Percentiles rank a stretch among this genome's conserved stretches.
These are phyloP conservation scores for Serendipita sp. DNA, from an alignment of 768 basidiomycete species.

Conservation along the genomic window DNA sequence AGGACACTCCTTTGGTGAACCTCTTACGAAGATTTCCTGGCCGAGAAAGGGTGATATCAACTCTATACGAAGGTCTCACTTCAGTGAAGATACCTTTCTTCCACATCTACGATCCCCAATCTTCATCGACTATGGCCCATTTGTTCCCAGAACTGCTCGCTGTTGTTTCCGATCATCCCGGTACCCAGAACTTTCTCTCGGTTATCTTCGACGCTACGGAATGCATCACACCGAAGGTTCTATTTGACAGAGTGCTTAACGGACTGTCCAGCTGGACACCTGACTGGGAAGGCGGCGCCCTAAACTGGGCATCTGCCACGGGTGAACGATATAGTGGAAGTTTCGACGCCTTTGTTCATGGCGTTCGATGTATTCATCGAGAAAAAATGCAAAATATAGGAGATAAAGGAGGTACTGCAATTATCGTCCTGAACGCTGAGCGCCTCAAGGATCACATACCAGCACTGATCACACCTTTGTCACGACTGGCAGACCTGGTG, in stretches of 20 bases:
- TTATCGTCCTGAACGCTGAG: conserved; percentile 55
- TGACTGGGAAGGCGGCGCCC: conserved; percentile 44
- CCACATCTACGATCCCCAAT: conserved; percentile 43
- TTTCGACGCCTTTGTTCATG: conserved; percentile 56
- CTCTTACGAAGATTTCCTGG: background rate
- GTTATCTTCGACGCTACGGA: conserved; percentile 15
- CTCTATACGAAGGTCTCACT: background rate
- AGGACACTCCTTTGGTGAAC: background rate
- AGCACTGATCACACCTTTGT: conserved; percentile 52
- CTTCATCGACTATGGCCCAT: conserved; percentile 28
- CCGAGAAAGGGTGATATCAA: background rate
- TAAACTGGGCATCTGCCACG: conserved; percentile 34
- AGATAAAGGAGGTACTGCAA: conserved; percentile 29
- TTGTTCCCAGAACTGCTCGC: background rate
- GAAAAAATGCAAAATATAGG: conserved; percentile 14
- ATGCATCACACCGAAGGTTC: conserved; percentile 43
- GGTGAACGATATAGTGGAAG: conserved; percentile 41
- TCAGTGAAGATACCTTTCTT: conserved; percentile 42
- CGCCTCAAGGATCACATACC: conserved; percentile 44
- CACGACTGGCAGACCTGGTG: conserved; percentile 58
- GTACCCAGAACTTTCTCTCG: conserved; percentile 4
- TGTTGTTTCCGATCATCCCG: background rate
- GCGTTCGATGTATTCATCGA: conserved; percentile 29
- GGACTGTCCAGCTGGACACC: conserved; percentile 38
- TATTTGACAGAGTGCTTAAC: conserved; percentile 55